A percentile compares a stretch with the other conserved stretches of the same genome.
phyloP scores from a whole-genome alignment of 1,284 basidiomycete species.

The Puccinia hordei region DNA sequence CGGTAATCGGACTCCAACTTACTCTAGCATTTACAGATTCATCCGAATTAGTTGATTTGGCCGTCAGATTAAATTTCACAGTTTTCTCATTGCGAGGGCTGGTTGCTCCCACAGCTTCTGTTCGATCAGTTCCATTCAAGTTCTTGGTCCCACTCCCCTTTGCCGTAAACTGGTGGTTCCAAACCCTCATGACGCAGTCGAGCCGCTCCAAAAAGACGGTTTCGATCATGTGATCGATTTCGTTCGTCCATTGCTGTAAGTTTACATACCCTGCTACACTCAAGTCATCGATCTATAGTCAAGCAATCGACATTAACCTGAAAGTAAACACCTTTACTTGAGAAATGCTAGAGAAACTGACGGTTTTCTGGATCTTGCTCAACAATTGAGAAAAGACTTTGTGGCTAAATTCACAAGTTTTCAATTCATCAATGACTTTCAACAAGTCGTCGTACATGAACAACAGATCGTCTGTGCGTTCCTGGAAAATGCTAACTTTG shows the following conservation, averaged over 20 bases:
- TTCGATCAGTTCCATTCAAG: constrained; percentile 7
- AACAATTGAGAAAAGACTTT: constrained; percentile 80
- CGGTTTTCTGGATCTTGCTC: constrained; percentile 79
- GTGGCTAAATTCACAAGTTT: constrained; percentile 78
- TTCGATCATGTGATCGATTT: constrained; percentile 85
- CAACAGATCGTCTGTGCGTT: constrained; percentile 91
- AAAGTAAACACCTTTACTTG: not conserved
- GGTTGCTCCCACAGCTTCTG: constrained; percentile 21
- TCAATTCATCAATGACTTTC: constrained; percentile 79
- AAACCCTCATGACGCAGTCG: constrained; percentile 75
- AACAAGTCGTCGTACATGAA: constrained; percentile 85
- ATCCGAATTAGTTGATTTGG: constrained; percentile 60
- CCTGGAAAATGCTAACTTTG: constrained; percentile 69
- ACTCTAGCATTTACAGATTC: constrained; percentile 56
- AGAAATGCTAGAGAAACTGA: constrained; percentile 61
- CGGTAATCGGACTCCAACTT: not conserved
- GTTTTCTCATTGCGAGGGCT: constrained; percentile 16
- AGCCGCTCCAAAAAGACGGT: constrained; percentile 76
- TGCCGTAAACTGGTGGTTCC: constrained; percentile 77
- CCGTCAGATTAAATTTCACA: constrained; percentile 24
- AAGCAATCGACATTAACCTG: not conserved
- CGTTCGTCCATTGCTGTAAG: constrained; percentile 90
- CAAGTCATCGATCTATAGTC: constrained; percentile 77
- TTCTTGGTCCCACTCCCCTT: constrained; percentile 40
- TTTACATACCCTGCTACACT: constrained; percentile 97